Conservation (phyloP, 345 rosid species). For the Murraya paniculata region DNA sequence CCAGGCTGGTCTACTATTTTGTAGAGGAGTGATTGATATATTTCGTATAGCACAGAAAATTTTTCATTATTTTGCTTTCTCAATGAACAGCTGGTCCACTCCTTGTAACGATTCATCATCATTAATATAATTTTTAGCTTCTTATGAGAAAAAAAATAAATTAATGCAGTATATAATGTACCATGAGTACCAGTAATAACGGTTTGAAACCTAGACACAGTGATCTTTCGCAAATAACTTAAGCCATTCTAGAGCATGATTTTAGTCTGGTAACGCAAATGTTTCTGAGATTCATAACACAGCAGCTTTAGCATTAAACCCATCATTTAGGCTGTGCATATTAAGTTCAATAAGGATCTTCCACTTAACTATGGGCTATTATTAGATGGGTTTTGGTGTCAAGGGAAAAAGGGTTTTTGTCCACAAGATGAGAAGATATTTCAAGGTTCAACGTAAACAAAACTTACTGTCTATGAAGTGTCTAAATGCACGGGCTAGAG, state of each 20-base stretch:
- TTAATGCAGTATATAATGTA: no score
- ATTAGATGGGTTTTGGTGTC: background rate
- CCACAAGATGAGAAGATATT: background rate
- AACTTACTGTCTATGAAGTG: slow-evolving; percentile 44
- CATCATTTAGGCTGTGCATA: background rate
- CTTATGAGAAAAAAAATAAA: no score
- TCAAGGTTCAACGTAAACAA: background rate
- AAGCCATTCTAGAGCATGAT: background rate
- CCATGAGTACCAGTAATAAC: background rate
- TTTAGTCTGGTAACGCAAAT: background rate
- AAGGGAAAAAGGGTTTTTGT: background rate
- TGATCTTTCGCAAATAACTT: background rate
- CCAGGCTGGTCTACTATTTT: no score
- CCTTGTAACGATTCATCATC: no score
- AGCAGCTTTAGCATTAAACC: background rate
- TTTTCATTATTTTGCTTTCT: no score
- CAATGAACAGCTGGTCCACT: no score
- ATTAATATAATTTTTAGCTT: no score
- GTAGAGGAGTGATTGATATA: no score
- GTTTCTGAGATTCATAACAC: background rate
- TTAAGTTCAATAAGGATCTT: background rate
- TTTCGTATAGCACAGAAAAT: no score
- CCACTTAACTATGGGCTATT: background rate
- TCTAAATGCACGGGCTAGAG: slow-evolving; percentile 53
- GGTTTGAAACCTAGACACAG: background rate